Evolutionary conservation across 306 rosid species (phyloP).

Genomic region (Castanospermum australe): DNA sequence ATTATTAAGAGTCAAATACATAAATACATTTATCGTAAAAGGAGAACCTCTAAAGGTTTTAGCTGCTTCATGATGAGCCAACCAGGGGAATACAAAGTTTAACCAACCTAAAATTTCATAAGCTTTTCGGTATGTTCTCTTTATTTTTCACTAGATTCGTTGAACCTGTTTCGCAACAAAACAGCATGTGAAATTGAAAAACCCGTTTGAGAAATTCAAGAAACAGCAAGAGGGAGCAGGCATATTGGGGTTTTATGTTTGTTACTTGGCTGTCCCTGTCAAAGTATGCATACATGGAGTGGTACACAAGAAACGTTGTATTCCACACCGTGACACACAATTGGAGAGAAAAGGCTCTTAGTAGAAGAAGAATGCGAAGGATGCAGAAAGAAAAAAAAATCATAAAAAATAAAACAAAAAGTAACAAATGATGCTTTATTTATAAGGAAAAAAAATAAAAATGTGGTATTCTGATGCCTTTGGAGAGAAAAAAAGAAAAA

Average conservation of each 20-base stretch:
- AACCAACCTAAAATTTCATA: slow-evolving; percentile 47
- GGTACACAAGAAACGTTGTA: slow-evolving; percentile 63
- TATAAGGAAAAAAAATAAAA: neutral
- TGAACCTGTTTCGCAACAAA: slow-evolving; percentile 38
- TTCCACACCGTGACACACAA: slow-evolving; percentile 47
- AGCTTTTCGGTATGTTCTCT: slow-evolving; percentile 60
- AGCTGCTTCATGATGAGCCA: neutral
- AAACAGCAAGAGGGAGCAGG: neutral
- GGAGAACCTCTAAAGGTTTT: neutral
- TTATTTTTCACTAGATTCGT: slow-evolving; percentile 58
- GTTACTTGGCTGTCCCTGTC: slow-evolving; percentile 68
- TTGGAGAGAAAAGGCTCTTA: neutral
- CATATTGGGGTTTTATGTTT: neutral
- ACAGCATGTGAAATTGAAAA: neutral
- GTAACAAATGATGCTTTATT: neutral
- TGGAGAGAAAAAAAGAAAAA: neutral
- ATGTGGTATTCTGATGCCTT: neutral
- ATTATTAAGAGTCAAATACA: neutral
- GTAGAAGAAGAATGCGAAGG: neutral
- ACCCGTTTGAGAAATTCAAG: neutral
- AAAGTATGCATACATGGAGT: slow-evolving; percentile 62
- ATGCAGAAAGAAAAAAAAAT: neutral
- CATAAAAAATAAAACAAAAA: neutral
- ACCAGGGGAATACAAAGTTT: neutral
- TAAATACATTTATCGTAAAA: neutral